A percentile compares a stretch with the other conserved stretches of the same genome.
These are phyloP conservation scores for Trichoderma asperelloides DNA, from an alignment of 495 filamentous ascomycete genomes.

Conservation along the genomic window DNA sequence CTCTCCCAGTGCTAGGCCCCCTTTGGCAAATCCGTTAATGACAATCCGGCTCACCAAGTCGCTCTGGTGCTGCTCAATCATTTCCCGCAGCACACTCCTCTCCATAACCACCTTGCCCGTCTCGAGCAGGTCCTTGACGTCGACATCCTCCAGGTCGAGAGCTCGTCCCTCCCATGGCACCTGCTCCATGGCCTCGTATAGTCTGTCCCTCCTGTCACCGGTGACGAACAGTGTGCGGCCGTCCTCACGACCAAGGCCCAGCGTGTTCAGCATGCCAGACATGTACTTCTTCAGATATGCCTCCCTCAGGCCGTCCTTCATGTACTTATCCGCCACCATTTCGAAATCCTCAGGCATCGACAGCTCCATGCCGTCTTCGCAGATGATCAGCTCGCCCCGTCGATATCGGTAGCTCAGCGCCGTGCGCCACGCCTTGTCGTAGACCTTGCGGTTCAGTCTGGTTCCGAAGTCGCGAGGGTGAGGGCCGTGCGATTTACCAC, in stretches of 20 bases:
- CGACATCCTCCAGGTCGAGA: slow-evolving; percentile 63
- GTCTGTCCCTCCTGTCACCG: slow-evolving; percentile 37
- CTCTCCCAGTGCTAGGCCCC: slow-evolving; percentile 18
- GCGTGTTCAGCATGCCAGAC: slow-evolving; percentile 53
- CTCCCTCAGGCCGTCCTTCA: slow-evolving; percentile 30
- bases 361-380: slow-evolving; percentile 64
- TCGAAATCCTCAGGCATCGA: slow-evolving; percentile 36
- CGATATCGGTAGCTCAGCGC: slow-evolving; percentile 85
- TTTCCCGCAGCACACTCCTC: slow-evolving; percentile 63
- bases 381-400: slow-evolving; percentile 75
- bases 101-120: slow-evolving; percentile 80
- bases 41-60: slow-evolving; percentile 48
- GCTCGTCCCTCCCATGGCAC: slow-evolving; percentile 58
- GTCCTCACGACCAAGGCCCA: slow-evolving; percentile 60
- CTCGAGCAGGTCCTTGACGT: slow-evolving; percentile 89
- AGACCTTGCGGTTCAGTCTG: slow-evolving; percentile 76
- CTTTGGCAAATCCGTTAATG: slow-evolving; percentile 19
- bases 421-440: slow-evolving; percentile 92
- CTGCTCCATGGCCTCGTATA: slow-evolving; percentile 50
- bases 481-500: slow-evolving; percentile 80
- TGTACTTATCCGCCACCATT: slow-evolving; percentile 17
- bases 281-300: slow-evolving; percentile 49
- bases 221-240: slow-evolving; percentile 78
- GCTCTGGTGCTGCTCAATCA: slow-evolving; percentile 66
- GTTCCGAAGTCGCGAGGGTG: slow-evolving; percentile 83